phyloP scores from a whole-genome alignment of 2,329 filamentous ascomycete species.

The Juglanconis oblonga region DNA sequence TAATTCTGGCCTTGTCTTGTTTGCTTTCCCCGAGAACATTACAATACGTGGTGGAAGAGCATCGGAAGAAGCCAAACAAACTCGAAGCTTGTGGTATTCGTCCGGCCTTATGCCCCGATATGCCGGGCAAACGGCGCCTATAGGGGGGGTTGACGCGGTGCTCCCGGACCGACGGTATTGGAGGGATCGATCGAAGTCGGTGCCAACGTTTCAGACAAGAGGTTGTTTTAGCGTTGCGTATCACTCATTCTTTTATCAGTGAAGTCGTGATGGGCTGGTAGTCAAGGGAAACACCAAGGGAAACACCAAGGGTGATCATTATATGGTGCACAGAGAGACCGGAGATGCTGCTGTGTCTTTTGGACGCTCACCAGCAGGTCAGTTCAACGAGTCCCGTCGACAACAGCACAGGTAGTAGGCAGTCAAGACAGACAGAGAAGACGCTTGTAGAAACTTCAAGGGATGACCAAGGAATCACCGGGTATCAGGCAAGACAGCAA shows the following conservation, averaged over 20 bases:
- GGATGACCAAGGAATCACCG: neutral
- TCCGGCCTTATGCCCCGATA: conserved; percentile 6
- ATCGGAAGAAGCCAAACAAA: neutral
- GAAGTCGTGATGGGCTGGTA: conserved; percentile 3
- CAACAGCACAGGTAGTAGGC: neutral
- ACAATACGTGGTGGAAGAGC: conserved; percentile 5
- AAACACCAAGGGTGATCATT: too few relatives aligned
- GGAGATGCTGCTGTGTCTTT: conserved; percentile 1
- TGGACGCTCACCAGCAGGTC: conserved; percentile 4
- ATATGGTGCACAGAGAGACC: conserved; percentile 2
- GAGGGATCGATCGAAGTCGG: conserved; percentile 1
- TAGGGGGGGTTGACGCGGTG: conserved; percentile 6
- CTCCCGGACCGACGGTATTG: conserved; percentile 6
- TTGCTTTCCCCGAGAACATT: conserved; percentile 8
- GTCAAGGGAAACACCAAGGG: neutral
- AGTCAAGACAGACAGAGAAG: neutral
- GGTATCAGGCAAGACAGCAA: conserved; percentile 11
- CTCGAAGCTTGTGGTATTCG: conserved; percentile 2
- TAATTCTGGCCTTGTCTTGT: conserved; percentile 8
- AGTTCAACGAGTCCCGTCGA: neutral
- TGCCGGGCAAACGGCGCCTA: conserved; percentile 12
- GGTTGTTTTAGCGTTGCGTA: conserved; percentile 5
- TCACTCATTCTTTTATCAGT: conserved; percentile 16
- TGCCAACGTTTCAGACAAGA: conserved; percentile 13
- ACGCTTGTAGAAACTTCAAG: neutral